A percentile compares a stretch with the other conserved stretches of the same genome.
Evolutionary conservation across 1,284 basidiomycete genomes (phyloP).

Genomic region (Leccinum subrobustum): DNA sequence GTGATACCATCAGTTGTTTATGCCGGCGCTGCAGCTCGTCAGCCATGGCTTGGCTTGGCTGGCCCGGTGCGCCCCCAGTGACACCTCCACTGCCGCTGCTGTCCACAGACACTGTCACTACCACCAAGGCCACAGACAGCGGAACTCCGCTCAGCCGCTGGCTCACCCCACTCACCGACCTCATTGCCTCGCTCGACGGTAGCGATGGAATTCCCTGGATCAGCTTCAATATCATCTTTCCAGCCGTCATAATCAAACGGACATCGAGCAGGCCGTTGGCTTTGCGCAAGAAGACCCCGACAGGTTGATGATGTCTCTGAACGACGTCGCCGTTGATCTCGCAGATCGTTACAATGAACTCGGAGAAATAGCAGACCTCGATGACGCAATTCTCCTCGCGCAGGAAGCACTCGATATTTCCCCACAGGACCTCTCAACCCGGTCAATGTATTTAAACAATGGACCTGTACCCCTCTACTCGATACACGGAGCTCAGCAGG

Average conservation of each 20-base stretch:
- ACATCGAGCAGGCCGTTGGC: not conserved
- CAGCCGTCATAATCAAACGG: not conserved
- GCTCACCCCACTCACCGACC: constrained; percentile 67
- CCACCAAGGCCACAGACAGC: not conserved
- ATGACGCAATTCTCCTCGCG: not conserved
- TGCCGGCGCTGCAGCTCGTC: no score
- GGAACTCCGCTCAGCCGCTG: constrained; percentile 50
- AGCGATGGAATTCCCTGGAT: not conserved
- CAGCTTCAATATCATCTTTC: not conserved
- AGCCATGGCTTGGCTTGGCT: no score
- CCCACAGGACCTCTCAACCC: not conserved
- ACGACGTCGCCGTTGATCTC: not conserved
- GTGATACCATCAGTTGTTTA: no score
- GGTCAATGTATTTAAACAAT: not conserved
- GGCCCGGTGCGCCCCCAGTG: no score
- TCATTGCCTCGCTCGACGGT: constrained; percentile 24
- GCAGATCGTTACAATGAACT: not conserved
- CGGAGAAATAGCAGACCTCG: not conserved
- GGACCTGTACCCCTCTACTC: not conserved
- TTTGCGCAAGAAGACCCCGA: not conserved
- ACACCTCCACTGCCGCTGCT: not conserved
- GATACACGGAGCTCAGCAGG: not conserved
- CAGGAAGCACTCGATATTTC: not conserved
- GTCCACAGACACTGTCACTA: not conserved
- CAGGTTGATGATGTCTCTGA: not conserved